These are phyloP conservation scores for Trametopsis cervina DNA, from an alignment of 768 basidiomycete species.

Conservation along the genomic window DNA sequence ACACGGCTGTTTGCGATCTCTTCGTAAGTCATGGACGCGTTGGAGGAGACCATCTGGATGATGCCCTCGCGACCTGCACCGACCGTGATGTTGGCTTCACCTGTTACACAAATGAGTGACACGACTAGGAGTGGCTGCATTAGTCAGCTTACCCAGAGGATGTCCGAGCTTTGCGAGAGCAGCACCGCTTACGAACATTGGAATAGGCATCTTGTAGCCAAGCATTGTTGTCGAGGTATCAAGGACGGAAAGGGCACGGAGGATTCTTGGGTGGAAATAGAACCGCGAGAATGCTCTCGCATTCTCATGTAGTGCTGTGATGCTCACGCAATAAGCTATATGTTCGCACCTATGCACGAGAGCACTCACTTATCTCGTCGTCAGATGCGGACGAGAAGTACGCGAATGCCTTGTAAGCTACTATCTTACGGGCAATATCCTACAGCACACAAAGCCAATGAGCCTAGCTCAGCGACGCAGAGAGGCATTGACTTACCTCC, in stretches of 20 bases:
- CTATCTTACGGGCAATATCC: constrained; percentile 64
- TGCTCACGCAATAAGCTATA: background rate
- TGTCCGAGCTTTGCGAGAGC: constrained; percentile 85
- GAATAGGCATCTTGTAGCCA: constrained; percentile 63
- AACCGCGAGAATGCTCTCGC: constrained; percentile 75
- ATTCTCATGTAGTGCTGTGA: constrained; percentile 60
- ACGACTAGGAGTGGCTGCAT: background rate
- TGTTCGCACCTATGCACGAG: background rate
- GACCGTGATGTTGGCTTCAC: constrained; percentile 76
- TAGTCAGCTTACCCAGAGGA: constrained; percentile 45
- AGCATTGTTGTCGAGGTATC: constrained; percentile 72
- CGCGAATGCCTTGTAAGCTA: constrained; percentile 70
- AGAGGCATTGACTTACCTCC: constrained; percentile 46
- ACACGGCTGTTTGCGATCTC: constrained; percentile 54
- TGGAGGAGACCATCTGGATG: constrained; percentile 82
- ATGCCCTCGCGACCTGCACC: constrained; percentile 61
- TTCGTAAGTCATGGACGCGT: constrained; percentile 61
- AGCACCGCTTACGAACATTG: constrained; percentile 78
- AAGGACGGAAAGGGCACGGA: constrained; percentile 56
- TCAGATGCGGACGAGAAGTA: constrained; percentile 87
- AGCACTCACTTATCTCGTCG: constrained; percentile 67
- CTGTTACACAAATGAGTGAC: constrained; percentile 26
- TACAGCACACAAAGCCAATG: constrained; percentile 20
- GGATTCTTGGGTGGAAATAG: constrained; percentile 82
- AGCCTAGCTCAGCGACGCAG: background rate